Evolutionary conservation across 2,329 filamentous ascomycete species (phyloP).

Genomic region (Sclerotinia sclerotiorum): DNA sequence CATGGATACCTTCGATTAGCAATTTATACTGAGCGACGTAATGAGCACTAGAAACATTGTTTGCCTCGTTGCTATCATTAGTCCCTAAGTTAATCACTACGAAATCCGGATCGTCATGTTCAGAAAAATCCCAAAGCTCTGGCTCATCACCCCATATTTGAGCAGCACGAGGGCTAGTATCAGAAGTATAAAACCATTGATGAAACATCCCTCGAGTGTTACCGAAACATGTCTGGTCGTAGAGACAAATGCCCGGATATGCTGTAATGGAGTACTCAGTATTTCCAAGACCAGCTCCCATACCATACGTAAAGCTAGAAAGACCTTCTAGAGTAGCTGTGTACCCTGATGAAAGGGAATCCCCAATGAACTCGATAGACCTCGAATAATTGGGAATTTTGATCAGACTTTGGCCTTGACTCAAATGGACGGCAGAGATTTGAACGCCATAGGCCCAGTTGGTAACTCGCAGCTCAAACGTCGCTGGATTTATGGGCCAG

Average conservation of each 20-base stretch:
- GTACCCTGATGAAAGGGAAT: conserved; percentile 55
- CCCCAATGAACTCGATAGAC: conserved; percentile 48
- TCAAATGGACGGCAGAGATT: conserved; percentile 53
- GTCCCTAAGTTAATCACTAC: conserved; percentile 51
- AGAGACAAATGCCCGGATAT: conserved; percentile 58
- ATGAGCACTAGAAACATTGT: conserved; percentile 43
- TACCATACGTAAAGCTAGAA: conserved; percentile 55
- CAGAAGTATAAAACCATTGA: conserved; percentile 59
- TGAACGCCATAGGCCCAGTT: conserved; percentile 63
- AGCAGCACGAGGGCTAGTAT: conserved; percentile 44
- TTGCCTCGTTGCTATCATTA: conserved; percentile 48
- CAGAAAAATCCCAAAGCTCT: conserved; percentile 48
- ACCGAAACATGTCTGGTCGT: conserved; percentile 57
- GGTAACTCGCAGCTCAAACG: conserved; percentile 58
- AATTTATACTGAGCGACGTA: conserved; percentile 47
- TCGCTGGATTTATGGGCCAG: conserved; percentile 46
- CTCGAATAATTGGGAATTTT: conserved; percentile 44
- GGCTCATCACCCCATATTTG: conserved; percentile 43
- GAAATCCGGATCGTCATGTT: conserved; percentile 46
- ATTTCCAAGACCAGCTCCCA: conserved; percentile 56
- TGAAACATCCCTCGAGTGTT: conserved; percentile 51
- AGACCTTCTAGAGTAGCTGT: conserved; percentile 59
- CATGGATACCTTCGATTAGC: conserved; percentile 49
- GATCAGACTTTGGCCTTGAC: conserved; percentile 47
- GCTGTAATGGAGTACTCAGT: conserved; percentile 59